phyloP scores from a whole-genome alignment of 192 early-diverging fungal species.

The Martensiomyces pterosporus region DNA sequence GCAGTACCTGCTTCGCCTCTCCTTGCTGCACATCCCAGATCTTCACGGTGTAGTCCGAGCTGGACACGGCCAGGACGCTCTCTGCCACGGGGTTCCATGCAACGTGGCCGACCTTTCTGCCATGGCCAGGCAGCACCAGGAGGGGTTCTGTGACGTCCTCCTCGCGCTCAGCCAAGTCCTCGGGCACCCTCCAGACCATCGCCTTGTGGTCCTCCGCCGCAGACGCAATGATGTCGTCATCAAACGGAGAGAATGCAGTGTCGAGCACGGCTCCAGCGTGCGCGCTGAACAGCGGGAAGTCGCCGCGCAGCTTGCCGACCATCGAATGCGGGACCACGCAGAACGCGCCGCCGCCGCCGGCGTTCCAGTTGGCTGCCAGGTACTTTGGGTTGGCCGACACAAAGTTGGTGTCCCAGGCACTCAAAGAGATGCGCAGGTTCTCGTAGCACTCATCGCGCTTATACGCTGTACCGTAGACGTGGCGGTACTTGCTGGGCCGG shows the following conservation, averaged over 20 bases:
- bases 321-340: constrained; percentile 74
- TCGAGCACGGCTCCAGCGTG: constrained; percentile 94
- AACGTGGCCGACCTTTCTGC: constrained; percentile 96
- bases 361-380: constrained; percentile 76
- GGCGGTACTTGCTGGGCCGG: constrained; percentile 83
- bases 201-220: constrained; percentile 80
- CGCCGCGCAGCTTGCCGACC: constrained; percentile 82
- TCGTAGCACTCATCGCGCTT: constrained; percentile 93
- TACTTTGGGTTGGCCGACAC: constrained; percentile 90
- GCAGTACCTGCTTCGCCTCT: constrained; percentile 67
- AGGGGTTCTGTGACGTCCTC: constrained; percentile 76
- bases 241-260: constrained; percentile 97
- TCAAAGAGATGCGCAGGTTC: constrained; percentile 82
- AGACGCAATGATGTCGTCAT: constrained; percentile 92
- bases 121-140: constrained; percentile 78
- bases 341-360: constrained; percentile 91
- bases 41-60: constrained; percentile 81
- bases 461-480: constrained; percentile 85
- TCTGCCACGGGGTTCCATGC: constrained; percentile 95
- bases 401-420: constrained; percentile 98
- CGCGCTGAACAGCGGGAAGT: constrained; percentile 85
- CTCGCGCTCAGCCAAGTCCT: constrained; percentile 62
- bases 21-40: constrained; percentile 95
- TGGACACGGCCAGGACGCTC: constrained; percentile 85
- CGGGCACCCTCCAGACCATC: constrained; percentile 95